Percentiles rank a stretch among this genome's conserved stretches.
Conservation (phyloP, 352 stramenopile species). For the Globisporangium takayamanum region DNA sequence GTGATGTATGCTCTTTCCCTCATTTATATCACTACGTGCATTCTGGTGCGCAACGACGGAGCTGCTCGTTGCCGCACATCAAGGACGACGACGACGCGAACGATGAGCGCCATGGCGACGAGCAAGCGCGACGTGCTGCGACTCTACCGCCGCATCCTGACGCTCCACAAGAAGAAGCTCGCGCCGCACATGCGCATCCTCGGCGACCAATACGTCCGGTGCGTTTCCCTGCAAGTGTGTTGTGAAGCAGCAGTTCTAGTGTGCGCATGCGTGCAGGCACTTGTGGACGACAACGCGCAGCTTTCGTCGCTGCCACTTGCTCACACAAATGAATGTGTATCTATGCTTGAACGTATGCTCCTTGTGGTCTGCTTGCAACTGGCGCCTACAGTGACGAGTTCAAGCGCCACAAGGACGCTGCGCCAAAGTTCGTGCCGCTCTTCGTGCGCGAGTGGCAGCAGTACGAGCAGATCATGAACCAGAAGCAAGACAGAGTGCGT, state of each 20-base stretch:
- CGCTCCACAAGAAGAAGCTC: constrained; percentile 66
- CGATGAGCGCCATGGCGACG: constrained; percentile 22
- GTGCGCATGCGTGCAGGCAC: too few species aligned
- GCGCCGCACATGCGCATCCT: constrained; percentile 79
- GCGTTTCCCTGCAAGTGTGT: constrained; percentile 1
- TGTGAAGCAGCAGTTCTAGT: not conserved
- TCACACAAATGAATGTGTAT: not conserved
- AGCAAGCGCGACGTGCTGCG: constrained; percentile 40
- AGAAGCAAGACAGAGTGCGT: constrained; percentile 44
- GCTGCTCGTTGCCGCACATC: not conserved
- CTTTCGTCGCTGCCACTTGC: not conserved
- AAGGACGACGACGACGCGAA: constrained; percentile 22
- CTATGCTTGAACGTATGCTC: not conserved
- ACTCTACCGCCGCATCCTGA: constrained; percentile 77
- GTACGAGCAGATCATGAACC: constrained; percentile 47
- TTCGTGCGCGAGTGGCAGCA: constrained; percentile 78
- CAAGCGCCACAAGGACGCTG: constrained; percentile 72
- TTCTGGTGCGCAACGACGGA: not conserved
- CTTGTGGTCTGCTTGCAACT: not conserved
- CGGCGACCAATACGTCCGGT: constrained; percentile 78
- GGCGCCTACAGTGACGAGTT: constrained; percentile 58
- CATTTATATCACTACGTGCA: not conserved
- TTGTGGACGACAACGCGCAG: too few species aligned
- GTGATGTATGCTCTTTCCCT: not conserved
- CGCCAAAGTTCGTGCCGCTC: constrained; percentile 65